Base-by-base conservation (phyloP, 306 rosid species). In the Calophaca sinica region DNA sequence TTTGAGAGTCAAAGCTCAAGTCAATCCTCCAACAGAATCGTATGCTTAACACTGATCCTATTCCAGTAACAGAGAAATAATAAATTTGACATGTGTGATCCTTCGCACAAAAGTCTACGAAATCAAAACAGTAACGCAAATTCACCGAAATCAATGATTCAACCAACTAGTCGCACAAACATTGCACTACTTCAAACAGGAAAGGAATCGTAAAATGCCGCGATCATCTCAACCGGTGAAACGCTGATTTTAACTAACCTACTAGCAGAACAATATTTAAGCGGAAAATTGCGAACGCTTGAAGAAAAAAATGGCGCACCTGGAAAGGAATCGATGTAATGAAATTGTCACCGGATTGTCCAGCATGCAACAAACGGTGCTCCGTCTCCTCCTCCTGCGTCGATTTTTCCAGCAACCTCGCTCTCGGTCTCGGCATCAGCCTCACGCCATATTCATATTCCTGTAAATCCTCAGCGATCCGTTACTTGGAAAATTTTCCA, bases 261-360 rank as follows among this genome's bases (percentile, higher is more conserved):
- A 58, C 45, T 59, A 58, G 28, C 63, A 2, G 5, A 42, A 62
- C 36, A 41, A 13, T 46, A 57, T 39, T 53, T 61, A 55, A 48
- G 61, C 45, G 9, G 14, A 10, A 41, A 76, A 57, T 31, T 4
- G 29, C 8, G 49, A 65, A 58, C 3, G 38, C 45, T 11, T 28
- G 28, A 78, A 63, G 11, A 72, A 62, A 39, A 28, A 66, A 82
- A 80, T 68, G 10, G 51, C 72, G 53, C 46, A 94, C 99, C 99
- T 94, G 96, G 69, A 87, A 94, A 39, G 97, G 93, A 84, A 94
- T 90, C 48, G 84, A 77, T n/a, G 93, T 84, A 39, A 94, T 7
- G 66, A 89, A 90, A 75, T 85, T 77, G 46, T 92, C 97, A 11
- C 97, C 99, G 36, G 86, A 84, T 46, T 87, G 85, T 74, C 97